Evolutionary conservation across 169 alveolate genomes (phyloP).

Genomic region (Plasmodium gallinaceum): DNA sequence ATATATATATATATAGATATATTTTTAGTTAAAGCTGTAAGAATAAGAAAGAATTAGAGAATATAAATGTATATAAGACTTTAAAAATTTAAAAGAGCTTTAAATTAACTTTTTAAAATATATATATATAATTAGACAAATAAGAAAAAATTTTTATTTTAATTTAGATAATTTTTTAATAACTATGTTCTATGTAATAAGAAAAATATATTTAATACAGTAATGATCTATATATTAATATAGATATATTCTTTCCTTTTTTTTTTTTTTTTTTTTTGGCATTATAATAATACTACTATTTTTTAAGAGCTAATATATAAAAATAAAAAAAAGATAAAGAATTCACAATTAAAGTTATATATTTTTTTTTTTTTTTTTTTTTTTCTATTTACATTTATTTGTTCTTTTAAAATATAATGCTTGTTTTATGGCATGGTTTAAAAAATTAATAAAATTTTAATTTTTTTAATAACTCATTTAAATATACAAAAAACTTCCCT

Average conservation of each 20-base stretch:
- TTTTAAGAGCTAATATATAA: too few relatives aligned
- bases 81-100: not conserved
- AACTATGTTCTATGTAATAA: not conserved
- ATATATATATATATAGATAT: not conserved
- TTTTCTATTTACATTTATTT: not conserved
- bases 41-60: not conserved
- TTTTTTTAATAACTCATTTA: constrained; percentile 5
- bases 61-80: not conserved
- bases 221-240: not conserved
- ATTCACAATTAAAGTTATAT: not conserved
- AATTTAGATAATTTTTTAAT: not conserved
- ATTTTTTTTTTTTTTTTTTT: constrained; percentile 6
- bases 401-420: not conserved
- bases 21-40: not conserved
- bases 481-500: not conserved
- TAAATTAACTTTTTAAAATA: not conserved
- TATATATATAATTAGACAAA: not conserved
- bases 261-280: too few relatives aligned
- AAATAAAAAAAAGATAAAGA: too few relatives aligned
- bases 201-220: not conserved
- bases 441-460: not conserved
- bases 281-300: too few relatives aligned
- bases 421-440: constrained; percentile 17
- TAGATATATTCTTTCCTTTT: not conserved
- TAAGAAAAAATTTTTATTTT: not conserved